Conservation (phyloP, 306 rosid genomes). For the Carpinus viminea region DNA sequence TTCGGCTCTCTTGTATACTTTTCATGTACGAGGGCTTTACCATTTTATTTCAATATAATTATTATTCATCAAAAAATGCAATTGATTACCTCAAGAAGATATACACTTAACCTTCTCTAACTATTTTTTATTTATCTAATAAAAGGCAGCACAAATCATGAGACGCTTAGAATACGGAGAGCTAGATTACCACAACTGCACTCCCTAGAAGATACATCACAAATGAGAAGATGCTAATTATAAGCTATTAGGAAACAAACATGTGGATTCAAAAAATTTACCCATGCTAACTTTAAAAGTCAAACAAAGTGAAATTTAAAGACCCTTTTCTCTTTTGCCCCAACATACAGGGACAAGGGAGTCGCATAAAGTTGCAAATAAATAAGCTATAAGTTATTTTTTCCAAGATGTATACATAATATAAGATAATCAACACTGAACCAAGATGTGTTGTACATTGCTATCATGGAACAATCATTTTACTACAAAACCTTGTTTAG, state of each 20-base stretch:
- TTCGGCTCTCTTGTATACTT: too few relatives aligned
- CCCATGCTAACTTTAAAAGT: background rate
- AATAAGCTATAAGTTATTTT: background rate
- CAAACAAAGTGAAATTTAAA: background rate
- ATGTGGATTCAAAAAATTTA: background rate
- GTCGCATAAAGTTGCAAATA: background rate
- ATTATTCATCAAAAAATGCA: background rate
- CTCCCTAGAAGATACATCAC: background rate
- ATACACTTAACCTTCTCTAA: background rate
- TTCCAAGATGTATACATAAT: background rate
- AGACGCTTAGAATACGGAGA: background rate
- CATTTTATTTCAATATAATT: too few relatives aligned
- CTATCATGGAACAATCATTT: too few relatives aligned
- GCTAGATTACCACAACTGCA: background rate
- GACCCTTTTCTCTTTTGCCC: background rate
- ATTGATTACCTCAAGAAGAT: background rate
- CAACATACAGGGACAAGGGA: background rate
- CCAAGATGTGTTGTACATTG: too few relatives aligned
- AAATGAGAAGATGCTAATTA: background rate
- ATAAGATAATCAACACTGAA: background rate
- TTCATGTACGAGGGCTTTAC: too few relatives aligned
- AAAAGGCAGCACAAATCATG: background rate
- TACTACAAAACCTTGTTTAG: background rate
- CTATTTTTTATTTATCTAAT: background rate
- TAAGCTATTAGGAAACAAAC: background rate